Evolutionary conservation across 495 filamentous ascomycete species (phyloP).

Genomic region (Podospora pseudocomata): DNA sequence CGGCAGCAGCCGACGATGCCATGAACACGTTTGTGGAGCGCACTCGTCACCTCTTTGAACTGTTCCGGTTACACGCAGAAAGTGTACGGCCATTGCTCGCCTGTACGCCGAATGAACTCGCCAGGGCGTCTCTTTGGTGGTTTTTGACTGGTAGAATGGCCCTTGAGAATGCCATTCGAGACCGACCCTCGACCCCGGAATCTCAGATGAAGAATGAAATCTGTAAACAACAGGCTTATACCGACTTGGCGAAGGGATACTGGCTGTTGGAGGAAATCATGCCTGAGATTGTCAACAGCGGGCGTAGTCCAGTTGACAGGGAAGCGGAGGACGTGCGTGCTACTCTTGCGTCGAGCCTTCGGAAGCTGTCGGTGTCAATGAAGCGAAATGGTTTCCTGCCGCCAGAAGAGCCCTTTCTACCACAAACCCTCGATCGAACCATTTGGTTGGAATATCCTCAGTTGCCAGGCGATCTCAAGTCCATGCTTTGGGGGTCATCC

Average conservation of each 20-base stretch:
- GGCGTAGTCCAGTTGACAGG: slow-evolving; percentile 31
- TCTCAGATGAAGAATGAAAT: slow-evolving; percentile 39
- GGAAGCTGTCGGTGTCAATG: slow-evolving; percentile 74
- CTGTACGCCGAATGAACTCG: slow-evolving; percentile 59
- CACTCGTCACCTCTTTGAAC: slow-evolving; percentile 60
- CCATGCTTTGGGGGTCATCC: slow-evolving; percentile 60
- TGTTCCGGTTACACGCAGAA: slow-evolving; percentile 70
- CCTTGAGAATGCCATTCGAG: slow-evolving; percentile 66
- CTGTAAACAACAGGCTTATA: slow-evolving; percentile 61
- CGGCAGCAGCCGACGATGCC: slow-evolving; percentile 56
- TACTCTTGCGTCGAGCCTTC: slow-evolving; percentile 57
- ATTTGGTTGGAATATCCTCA: slow-evolving; percentile 74
- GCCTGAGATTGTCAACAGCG: slow-evolving; percentile 45
- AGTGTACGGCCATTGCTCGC: slow-evolving; percentile 58
- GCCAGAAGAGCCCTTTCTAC: slow-evolving; percentile 57
- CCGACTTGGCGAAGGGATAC: slow-evolving; percentile 76
- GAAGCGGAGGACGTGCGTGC: slow-evolving; percentile 53
- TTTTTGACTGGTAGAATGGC: slow-evolving; percentile 72
- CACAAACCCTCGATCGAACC: slow-evolving; percentile 63
- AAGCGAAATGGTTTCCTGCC: slow-evolving; percentile 73
- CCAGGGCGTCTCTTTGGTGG: slow-evolving; percentile 78
- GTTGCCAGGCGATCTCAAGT: slow-evolving; percentile 62
- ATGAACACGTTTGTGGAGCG: slow-evolving; percentile 63
- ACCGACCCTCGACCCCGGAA: slow-evolving; percentile 50
- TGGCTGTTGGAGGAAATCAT: slow-evolving; percentile 73